Percentiles rank a stretch among this genome's conserved stretches.
Conservation (phyloP, 345 rosid species). For the Zanthoxylum bungeanum region DNA sequence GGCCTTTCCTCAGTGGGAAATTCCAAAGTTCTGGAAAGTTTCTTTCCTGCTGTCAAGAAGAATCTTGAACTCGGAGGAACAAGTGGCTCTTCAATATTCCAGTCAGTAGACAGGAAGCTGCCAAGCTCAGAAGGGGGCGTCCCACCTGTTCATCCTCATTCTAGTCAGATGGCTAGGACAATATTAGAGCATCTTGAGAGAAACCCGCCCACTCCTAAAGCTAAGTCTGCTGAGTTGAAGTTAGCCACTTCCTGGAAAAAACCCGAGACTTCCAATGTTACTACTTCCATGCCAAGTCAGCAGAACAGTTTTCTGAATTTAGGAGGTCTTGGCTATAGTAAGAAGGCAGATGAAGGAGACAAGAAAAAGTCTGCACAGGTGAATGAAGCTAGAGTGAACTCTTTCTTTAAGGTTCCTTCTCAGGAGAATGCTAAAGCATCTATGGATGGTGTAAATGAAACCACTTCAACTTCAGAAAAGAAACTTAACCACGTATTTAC, state of each 20-base stretch:
- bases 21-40: constrained; percentile 21
- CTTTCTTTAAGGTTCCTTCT: constrained; percentile 28
- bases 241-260: constrained; percentile 58
- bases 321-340: constrained; percentile 26
- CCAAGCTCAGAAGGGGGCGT: constrained; percentile 38
- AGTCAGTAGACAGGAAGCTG: constrained; percentile 30
- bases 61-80: constrained; percentile 44
- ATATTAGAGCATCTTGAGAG: constrained; percentile 83
- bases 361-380: constrained; percentile 27
- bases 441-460: constrained; percentile 25
- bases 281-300: constrained; percentile 17
- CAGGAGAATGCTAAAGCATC: constrained; percentile 20
- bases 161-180: constrained; percentile 73
- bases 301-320: constrained; percentile 28
- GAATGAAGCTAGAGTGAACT: constrained; percentile 34
- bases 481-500: constrained; percentile 18
- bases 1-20: constrained; percentile 37
- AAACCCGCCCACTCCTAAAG: constrained; percentile 58
- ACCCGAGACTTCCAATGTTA: constrained; percentile 34
- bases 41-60: constrained; percentile 34
- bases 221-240: constrained; percentile 69
- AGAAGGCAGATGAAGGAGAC: constrained; percentile 23
- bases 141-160: constrained; percentile 63
- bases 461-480: constrained; percentile 31
- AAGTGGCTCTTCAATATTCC: constrained; percentile 34